phyloP scores from a whole-genome alignment of 2,329 filamentous ascomycete genomes.

The Alternaria incomplexa region DNA sequence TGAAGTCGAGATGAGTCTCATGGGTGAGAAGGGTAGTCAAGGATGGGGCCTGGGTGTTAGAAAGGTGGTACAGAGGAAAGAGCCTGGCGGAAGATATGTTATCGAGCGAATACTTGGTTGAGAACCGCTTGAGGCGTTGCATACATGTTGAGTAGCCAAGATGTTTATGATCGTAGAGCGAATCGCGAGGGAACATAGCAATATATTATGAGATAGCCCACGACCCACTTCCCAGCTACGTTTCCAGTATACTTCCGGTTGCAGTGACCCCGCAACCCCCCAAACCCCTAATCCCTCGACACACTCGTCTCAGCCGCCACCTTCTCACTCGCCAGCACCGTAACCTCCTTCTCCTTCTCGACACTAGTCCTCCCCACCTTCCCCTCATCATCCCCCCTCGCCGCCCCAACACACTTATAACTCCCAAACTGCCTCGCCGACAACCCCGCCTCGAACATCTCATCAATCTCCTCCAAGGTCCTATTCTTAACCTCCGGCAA shows the following conservation, averaged over 20 bases:
- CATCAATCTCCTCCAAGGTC: slow-evolving; percentile 62
- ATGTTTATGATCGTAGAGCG: neutral
- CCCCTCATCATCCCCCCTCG: slow-evolving; percentile 12
- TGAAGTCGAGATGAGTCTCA: slow-evolving; percentile 80
- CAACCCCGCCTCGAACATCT: slow-evolving; percentile 56
- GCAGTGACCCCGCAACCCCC: too few relatives aligned
- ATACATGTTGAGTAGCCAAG: neutral
- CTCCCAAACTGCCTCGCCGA: slow-evolving; percentile 52
- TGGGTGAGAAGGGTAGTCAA: slow-evolving; percentile 69
- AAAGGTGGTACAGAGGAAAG: slow-evolving; percentile 81
- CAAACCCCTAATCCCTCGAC: slow-evolving; percentile 25
- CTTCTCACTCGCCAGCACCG: slow-evolving; percentile 34
- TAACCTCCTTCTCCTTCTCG: slow-evolving; percentile 32
- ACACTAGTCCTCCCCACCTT: slow-evolving; percentile 25
- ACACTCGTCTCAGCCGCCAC: slow-evolving; percentile 33
- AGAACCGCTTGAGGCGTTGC: neutral
- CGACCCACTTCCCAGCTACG: neutral
- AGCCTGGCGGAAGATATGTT: slow-evolving; percentile 72
- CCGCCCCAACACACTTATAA: slow-evolving; percentile 43
- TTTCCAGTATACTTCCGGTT: too few relatives aligned
- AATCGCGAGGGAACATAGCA: neutral
- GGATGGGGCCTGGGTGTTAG: slow-evolving; percentile 88
- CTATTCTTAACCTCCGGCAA: slow-evolving; percentile 62
- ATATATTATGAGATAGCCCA: slow-evolving; percentile 4
- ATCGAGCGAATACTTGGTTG: slow-evolving; percentile 61